These are phyloP conservation scores for Acer saccharum DNA, from an alignment of 345 rosid genomes.

Conservation along the genomic window DNA sequence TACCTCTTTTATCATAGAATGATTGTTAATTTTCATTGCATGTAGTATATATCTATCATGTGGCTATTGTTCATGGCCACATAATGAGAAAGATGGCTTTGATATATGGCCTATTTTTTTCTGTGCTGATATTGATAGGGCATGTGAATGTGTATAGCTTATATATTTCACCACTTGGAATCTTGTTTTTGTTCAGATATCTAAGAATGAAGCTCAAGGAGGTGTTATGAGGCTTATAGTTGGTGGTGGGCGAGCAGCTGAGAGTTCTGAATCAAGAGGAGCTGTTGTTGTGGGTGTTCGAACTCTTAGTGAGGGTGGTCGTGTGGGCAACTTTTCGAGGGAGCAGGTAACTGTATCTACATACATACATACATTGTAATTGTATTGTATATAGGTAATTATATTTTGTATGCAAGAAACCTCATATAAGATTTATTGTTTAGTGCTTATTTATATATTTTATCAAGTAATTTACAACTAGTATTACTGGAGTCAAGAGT, in stretches of 20 bases:
- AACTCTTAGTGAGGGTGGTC: conserved; percentile 99
- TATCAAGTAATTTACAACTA: background rate
- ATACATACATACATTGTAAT: background rate
- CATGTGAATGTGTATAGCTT: conserved; percentile 7
- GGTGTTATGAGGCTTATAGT: conserved; percentile 99
- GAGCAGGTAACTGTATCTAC: conserved; percentile 70
- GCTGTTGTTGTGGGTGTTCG: conserved; percentile 97
- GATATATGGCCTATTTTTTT: background rate
- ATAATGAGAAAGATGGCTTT: background rate
- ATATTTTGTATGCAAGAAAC: background rate
- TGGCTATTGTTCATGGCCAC: conserved; percentile 4
- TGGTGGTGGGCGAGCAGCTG: conserved; percentile 98
- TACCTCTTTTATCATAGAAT: background rate
- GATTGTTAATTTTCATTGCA: background rate
- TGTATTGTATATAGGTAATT: background rate
- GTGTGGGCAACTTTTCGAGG: conserved; percentile 97
- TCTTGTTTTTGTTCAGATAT: conserved; percentile 49
- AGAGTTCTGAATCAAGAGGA: conserved; percentile 81
- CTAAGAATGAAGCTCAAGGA: conserved; percentile 74
- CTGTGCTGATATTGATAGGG: conserved; percentile 3
- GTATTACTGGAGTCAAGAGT: background rate
- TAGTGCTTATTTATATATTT: background rate
- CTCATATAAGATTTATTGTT: background rate
- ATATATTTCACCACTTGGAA: conserved; percentile 1
- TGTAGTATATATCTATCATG: background rate